Evolutionary conservation across 208 protist species (phyloP), one percentile per base, ranked within the genome.

Genomic region (Naegleria gruberi): DNA sequence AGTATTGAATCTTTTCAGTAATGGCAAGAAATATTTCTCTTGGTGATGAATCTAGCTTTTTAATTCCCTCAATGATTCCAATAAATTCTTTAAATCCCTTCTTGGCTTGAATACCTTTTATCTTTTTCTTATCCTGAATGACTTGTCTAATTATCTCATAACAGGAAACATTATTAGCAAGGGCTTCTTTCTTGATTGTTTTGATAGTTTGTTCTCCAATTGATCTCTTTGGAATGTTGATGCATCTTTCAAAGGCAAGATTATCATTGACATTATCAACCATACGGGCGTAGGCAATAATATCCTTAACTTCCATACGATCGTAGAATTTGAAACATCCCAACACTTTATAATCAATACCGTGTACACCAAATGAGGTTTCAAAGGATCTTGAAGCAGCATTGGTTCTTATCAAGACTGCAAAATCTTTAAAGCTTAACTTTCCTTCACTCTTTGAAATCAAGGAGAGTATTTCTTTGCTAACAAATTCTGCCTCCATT

Each of bases 291-390:
- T 77, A 77, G 30, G 30, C 19, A 8, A 77, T 37, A n/a, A 77
- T 77, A 77, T 77, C 65, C 8, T 77, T 77, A 30, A 77, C 65
- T 77, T 77, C 65, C 65, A 77, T 77, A 77, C 65, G 65, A 77
- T 77, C 65, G 34, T 77, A 77, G 8, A 77, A 77, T 37, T 77
- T 77, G 8, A 37, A 77, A 37, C 65, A 77, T 37, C 65, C 65
- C 1, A 77, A 37, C 3, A 77, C 65, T 37, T n/a, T 30, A 77
- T 77, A 77, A 37, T 77, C 34, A 37, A 77, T 77, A n/a, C 65
- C 65, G 6, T 77, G 10, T 6, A 30, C 0, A 7, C 6, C 65
- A 77, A 77, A 77, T 37, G 7, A 7, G 34, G 26, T 77, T n/a
- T 77, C 65, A 37, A 77, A 77, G 8, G 30, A 37, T 77, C 65